Conservation (phyloP, 2,329 filamentous ascomycete genomes). For the Fusarium sp. region DNA sequence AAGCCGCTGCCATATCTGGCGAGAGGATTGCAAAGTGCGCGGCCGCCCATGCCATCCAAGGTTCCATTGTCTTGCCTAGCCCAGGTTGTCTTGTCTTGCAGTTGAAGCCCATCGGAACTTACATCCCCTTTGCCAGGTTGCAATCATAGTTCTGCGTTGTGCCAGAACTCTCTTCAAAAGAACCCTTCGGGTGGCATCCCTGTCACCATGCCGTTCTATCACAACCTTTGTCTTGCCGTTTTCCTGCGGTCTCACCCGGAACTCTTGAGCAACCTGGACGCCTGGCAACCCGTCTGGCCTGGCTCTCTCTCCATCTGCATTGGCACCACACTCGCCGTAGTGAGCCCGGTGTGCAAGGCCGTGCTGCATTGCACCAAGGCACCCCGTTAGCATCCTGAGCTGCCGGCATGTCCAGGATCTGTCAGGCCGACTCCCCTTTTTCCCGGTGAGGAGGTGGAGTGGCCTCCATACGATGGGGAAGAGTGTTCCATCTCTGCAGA, state of each 20-base stretch:
- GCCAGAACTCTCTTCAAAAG: conserved; percentile 17
- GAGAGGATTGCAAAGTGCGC: background rate
- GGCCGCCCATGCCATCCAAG: background rate
- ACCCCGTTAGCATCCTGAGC: background rate
- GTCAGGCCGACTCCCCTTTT: background rate
- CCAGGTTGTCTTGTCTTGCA: background rate
- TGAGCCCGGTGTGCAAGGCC: background rate
- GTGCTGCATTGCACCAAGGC: background rate
- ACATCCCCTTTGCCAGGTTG: background rate
- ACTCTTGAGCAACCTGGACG: background rate
- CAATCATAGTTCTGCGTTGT: conserved; percentile 3
- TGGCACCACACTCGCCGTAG: background rate
- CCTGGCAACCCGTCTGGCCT: conserved; percentile 2
- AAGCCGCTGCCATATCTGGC: background rate
- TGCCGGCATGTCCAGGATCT: background rate
- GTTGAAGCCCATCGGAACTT: background rate
- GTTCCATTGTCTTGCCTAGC: background rate
- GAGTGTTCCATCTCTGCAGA: conserved; percentile 12
- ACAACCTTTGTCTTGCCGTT: conserved; percentile 11
- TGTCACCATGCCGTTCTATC: conserved; percentile 29
- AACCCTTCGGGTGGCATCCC: conserved; percentile 28
- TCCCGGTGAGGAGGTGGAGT: conserved; percentile 16
- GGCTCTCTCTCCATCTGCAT: background rate
- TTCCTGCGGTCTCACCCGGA: conserved; percentile 32
- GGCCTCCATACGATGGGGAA: conserved; percentile 14